Percentiles rank a stretch among this genome's conserved stretches.
Conservation (phyloP, 129 eudicot genomes). For the Gnaphalium uliginosum region DNA sequence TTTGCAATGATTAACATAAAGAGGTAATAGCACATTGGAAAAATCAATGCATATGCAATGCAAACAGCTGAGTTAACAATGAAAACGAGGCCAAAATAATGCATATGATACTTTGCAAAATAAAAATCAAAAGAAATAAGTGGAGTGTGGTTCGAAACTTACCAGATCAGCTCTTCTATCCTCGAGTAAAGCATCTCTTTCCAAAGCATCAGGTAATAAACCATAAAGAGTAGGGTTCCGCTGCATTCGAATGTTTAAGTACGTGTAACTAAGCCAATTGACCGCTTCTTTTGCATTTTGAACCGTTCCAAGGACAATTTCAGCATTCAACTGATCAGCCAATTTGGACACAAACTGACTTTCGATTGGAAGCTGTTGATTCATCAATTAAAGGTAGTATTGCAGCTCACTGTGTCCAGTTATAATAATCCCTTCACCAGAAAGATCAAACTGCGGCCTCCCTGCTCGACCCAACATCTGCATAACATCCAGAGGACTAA, state of each 20-base stretch:
- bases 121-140: neutral
- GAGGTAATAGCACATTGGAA: neutral
- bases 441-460: slow-evolving; percentile 88
- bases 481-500: slow-evolving; percentile 93
- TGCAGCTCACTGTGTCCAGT: slow-evolving; percentile 83
- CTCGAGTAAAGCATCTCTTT: slow-evolving; percentile 44
- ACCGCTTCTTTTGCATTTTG: slow-evolving; percentile 94
- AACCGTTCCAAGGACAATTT: slow-evolving; percentile 91
- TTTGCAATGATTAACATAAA: neutral
- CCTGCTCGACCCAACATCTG: slow-evolving; percentile 99
- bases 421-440: slow-evolving; percentile 89
- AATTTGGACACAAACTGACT: slow-evolving; percentile 85
- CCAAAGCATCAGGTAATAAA: slow-evolving; percentile 60
- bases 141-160: slow-evolving; percentile 27
- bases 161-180: slow-evolving; percentile 93
- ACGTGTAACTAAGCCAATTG: slow-evolving; percentile 86
- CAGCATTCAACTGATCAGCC: slow-evolving; percentile 97
- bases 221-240: slow-evolving; percentile 83
- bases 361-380: slow-evolving; percentile 95
- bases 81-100: neutral
- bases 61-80: neutral
- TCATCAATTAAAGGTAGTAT: slow-evolving; percentile 86
- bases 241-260: slow-evolving; percentile 77
- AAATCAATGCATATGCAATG: neutral
- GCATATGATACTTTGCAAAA: neutral